Evolutionary conservation across 192 early-diverging fungal species (phyloP), one percentile per base, ranked within the genome.

Genomic region (Backusella australiensis): DNA sequence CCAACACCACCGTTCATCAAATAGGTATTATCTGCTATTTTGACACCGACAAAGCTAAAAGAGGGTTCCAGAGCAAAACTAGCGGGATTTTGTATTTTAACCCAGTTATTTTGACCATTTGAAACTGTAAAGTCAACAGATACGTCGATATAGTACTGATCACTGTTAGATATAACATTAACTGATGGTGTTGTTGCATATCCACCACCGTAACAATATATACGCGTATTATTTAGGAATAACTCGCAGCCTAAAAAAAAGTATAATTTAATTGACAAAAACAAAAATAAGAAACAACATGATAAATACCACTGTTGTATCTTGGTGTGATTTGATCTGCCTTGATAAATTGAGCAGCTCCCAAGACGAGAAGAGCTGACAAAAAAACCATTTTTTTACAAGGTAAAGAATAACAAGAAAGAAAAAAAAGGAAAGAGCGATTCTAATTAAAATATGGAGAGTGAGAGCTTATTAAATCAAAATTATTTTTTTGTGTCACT

Each of bases 1-100:
- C 67, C 67, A 0, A 38, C 36, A 69, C 67, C 67, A 38, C 67
- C 67, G 7, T 38, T 69, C 34, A 69, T 69, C n/a, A 69, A 23
- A 69, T 36, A 35, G 12, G n/a, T 41, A n/a, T 35, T 69, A 23
- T 69, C 67, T 0, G 67, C 34, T 38, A 69, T 21, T 36, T 69
- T 69, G 34, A 69, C 67, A 36, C 67, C 36, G 8, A 21, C n/a
- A 38, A 36, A 69, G 21, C 35, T 38, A 69, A 36, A 36, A 21
- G 17, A 36, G 34, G 67, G 35, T 23, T 69, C 67, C n/a, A 38
- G 9, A 1, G 21, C 4, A n/a, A 69, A 69, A 4, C 21, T 38
- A 36, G 67, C 35, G 7, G 67, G 67, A 38, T 21, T 12, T 21
- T 11, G 15, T 21, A 69, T 21, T 38, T 36, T 35, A 4, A 21